Evolutionary conservation across 345 rosid species (phyloP), one percentile per base, ranked within the genome.

Genomic region (Microthlaspi erraticum): DNA sequence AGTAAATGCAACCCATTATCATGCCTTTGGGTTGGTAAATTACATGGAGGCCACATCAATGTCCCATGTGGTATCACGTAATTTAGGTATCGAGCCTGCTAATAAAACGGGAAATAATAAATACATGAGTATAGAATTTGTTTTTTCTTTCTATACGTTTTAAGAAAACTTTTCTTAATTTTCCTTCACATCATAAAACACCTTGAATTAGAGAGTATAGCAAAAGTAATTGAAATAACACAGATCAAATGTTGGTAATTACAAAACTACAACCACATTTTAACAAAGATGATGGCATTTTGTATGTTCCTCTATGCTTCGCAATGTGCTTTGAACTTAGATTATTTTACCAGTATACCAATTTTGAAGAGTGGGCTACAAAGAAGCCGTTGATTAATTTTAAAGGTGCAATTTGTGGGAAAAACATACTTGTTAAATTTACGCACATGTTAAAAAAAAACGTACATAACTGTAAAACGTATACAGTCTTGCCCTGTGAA

Each of bases 41-140:
- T 64, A 72, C 26, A 72, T 72, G 70, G 56, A 62, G 76, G 76
- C 70, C 18, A 61, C 76, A 72, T 72, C 56, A 72, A 72, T 64
- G 77, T 37, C 63, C 76, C 77, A 64, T 17, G 77, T 72, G 64
- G 42, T 55, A 64, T 72, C 42, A 26, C 50, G 34, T 53, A 33
- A 57, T 53, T 63, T 63, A 44, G 50, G 64, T 44, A 45, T 64
- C 54, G 70, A 64, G 64, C 18, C 23, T 64, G 37, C 58, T 44
- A 12, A 72, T 26, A 45, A 9, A 72, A 37, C 23, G 20, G 58
- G 38, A 36, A 38, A 54, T 26, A 45, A 54, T 72, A 64, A 64
- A 72, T 53, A 53, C 19, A 16, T 4, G 23, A 63, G 20, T 43
- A n/a, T 63, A n/a, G 10, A 63, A 42, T 42, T 6, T 11, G 10